These are phyloP conservation scores for Jacaranda mimosifolia DNA, from an alignment of 257 asterid genomes.

Conservation along the genomic window DNA sequence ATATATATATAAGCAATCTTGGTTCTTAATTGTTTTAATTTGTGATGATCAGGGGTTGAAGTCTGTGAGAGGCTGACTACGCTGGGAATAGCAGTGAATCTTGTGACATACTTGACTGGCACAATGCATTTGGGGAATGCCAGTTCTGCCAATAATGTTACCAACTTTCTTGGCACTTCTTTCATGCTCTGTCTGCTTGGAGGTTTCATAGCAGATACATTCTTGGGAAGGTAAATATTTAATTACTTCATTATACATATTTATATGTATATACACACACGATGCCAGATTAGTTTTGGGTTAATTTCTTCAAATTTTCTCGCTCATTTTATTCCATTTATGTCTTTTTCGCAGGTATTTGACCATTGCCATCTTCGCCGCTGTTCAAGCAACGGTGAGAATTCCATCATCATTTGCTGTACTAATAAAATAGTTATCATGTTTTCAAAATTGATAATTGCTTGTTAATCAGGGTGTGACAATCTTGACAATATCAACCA, in stretches of 20 bases:
- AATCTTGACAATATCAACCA: slow-evolving; percentile 73
- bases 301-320: neutral
- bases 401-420: neutral
- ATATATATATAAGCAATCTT: neutral
- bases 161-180: slow-evolving; percentile 90
- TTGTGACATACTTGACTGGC: slow-evolving; percentile 78
- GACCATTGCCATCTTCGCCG: slow-evolving; percentile 77
- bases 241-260: too few relatives aligned
- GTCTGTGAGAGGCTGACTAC: slow-evolving; percentile 84
- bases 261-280: too few relatives aligned
- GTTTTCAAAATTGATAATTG: neutral
- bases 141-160: slow-evolving; percentile 71
- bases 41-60: slow-evolving; percentile 58
- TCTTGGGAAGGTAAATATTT: slow-evolving; percentile 66
- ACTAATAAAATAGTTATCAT: too few relatives aligned
- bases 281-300: too few relatives aligned
- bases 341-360: slow-evolving; percentile 56
- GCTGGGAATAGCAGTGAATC: slow-evolving; percentile 86
- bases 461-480: slow-evolving; percentile 69
- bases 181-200: slow-evolving; percentile 85
- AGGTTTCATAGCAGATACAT: slow-evolving; percentile 90
- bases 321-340: neutral
- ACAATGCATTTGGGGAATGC: slow-evolving; percentile 97
- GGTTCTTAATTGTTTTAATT: neutral
- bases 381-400: slow-evolving; percentile 79